Evolutionary conservation across 352 stramenopile genomes (phyloP).

Genomic region (Hyphochytrium catenoides): DNA sequence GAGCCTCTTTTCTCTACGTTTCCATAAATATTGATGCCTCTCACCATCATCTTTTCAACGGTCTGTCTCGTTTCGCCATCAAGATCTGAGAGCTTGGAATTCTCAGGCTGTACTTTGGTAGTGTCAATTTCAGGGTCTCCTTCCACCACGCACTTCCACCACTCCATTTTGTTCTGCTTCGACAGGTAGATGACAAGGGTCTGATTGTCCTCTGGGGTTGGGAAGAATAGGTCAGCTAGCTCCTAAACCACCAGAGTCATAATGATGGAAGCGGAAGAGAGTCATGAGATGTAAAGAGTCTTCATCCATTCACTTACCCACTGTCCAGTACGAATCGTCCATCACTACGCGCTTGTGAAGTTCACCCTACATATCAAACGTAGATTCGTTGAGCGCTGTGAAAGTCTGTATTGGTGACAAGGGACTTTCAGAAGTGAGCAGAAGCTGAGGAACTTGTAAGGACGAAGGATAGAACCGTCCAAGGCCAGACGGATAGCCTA

Average conservation of each 20-base stretch:
- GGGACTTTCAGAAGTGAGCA: no score
- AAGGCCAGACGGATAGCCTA: no score
- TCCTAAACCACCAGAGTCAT: no score
- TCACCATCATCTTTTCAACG: slow-evolving; percentile 99
- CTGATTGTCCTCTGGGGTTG: slow-evolving; percentile 55
- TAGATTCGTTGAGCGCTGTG: no score
- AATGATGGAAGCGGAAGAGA: no score
- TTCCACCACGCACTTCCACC: slow-evolving; percentile 90
- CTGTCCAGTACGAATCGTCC: slow-evolving; percentile 97
- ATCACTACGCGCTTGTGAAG: slow-evolving; percentile 86
- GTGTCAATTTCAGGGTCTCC: slow-evolving; percentile 92
- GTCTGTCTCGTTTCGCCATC: slow-evolving; percentile 95
- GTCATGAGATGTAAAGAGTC: no score
- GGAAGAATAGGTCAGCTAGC: no score
- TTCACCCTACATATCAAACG: slow-evolving; percentile 29
- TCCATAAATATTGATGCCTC: not conserved
- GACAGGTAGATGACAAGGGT: slow-evolving; percentile 78
- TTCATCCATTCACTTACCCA: no score
- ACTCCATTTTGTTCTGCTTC: slow-evolving; percentile 98
- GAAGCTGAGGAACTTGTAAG: no score
- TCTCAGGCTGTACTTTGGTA: slow-evolving; percentile 94
- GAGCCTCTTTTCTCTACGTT: no score
- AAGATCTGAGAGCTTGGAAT: slow-evolving; percentile 89
- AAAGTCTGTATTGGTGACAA: no score
- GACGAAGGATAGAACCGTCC: no score